Percentiles rank a stretch among this genome's conserved stretches.
These are phyloP conservation scores for Cladosporium sp. DNA, from an alignment of 2,329 filamentous ascomycete genomes.

Conservation along the genomic window DNA sequence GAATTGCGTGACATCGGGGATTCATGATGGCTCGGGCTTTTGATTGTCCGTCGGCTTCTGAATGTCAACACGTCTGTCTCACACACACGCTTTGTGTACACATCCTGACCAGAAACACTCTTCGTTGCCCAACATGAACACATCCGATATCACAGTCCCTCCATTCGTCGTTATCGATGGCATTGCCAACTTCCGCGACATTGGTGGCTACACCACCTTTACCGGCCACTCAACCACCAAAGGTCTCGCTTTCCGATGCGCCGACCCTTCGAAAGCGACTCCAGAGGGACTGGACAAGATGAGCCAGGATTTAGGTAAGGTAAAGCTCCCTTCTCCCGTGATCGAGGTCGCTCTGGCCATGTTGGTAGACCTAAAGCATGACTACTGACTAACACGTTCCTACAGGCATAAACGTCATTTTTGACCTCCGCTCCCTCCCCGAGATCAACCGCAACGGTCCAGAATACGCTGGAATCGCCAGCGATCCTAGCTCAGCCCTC, in stretches of 20 bases:
- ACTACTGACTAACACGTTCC: conserved; percentile 25
- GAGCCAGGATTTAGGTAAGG: conserved; percentile 37
- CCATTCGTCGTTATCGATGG: conserved; percentile 52
- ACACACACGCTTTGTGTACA: neutral
- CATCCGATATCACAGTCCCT: conserved; percentile 26
- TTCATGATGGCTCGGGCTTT: neutral
- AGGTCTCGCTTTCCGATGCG: conserved; percentile 65
- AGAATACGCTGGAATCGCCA: conserved; percentile 34
- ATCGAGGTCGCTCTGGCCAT: neutral
- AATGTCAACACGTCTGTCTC: conserved; percentile 9
- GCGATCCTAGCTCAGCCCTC: conserved; percentile 1
- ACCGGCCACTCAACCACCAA: conserved; percentile 47
- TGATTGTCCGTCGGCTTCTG: neutral
- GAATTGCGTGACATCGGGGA: neutral
- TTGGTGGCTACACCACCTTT: conserved; percentile 46
- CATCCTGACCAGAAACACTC: neutral
- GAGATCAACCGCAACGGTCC: conserved; percentile 55
- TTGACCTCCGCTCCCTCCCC: conserved; percentile 64
- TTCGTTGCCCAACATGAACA: conserved; percentile 17
- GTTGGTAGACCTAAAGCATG: neutral
- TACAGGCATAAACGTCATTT: conserved; percentile 61
- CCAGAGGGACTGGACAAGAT: conserved; percentile 55
- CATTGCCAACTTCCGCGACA: conserved; percentile 68
- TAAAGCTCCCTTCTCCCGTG: conserved; percentile 9
- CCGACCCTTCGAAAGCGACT: conserved; percentile 63